These are phyloP conservation scores for Aspergillus carbonarius DNA, from an alignment of 2,329 filamentous ascomycete genomes.

Conservation along the genomic window DNA sequence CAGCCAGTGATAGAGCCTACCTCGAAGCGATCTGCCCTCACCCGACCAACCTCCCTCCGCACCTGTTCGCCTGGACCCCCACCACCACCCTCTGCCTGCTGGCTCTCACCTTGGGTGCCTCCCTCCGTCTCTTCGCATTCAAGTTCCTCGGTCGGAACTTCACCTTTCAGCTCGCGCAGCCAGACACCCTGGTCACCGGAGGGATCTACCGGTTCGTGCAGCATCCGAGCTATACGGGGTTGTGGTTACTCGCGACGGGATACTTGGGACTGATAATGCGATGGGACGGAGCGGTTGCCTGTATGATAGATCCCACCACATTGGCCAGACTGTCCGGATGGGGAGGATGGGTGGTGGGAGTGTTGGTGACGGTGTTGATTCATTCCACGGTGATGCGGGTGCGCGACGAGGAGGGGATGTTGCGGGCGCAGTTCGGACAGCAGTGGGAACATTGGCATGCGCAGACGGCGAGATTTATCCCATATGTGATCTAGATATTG, in stretches of 20 bases:
- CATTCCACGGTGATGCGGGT: slow-evolving; percentile 38
- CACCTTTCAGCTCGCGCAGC: slow-evolving; percentile 53
- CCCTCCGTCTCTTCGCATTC: slow-evolving; percentile 43
- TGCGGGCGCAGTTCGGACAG: slow-evolving; percentile 47
- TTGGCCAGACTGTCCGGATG: slow-evolving; percentile 14
- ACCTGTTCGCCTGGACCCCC: slow-evolving; percentile 28
- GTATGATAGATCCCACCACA: slow-evolving; percentile 30
- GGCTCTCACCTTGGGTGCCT: slow-evolving; percentile 22
- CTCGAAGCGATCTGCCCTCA: slow-evolving; percentile 20
- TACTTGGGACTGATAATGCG: slow-evolving; percentile 33
- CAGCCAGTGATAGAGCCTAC: neutral
- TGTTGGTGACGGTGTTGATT: neutral
- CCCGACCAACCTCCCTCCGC: slow-evolving; percentile 11
- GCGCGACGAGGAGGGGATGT: slow-evolving; percentile 53
- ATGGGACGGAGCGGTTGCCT: slow-evolving; percentile 40
- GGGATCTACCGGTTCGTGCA: slow-evolving; percentile 53
- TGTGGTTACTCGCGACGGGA: slow-evolving; percentile 33
- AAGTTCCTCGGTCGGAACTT: slow-evolving; percentile 52
- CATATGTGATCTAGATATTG: slow-evolving; percentile 30
- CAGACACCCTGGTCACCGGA: slow-evolving; percentile 47
- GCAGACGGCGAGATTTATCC: slow-evolving; percentile 52
- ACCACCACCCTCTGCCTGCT: slow-evolving; percentile 16
- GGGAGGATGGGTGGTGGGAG: slow-evolving; percentile 8
- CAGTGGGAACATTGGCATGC: slow-evolving; percentile 53
- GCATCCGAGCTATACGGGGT: slow-evolving; percentile 54